phyloP scores from a whole-genome alignment of 2,329 filamentous ascomycete genomes.

The Myriosclerotinia scirpicola region DNA sequence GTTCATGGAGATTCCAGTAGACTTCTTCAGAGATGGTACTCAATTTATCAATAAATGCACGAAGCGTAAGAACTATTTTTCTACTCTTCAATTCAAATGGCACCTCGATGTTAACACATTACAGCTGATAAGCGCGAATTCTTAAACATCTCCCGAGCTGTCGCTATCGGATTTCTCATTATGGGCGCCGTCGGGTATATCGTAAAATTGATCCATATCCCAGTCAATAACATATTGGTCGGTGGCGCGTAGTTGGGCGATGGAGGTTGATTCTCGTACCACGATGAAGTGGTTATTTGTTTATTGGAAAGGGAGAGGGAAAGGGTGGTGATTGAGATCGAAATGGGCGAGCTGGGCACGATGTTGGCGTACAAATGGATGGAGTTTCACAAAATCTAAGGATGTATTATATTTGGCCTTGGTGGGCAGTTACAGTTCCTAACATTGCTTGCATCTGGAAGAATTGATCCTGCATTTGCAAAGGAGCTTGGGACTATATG shows the following conservation, averaged over 20 bases:
- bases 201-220: slow-evolving; percentile 54
- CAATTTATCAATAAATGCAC: slow-evolving; percentile 48
- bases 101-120: not conserved
- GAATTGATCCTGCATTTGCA: slow-evolving; percentile 6
- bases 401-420: slow-evolving; percentile 24
- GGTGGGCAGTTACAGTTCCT: slow-evolving; percentile 13
- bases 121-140: slow-evolving; percentile 44
- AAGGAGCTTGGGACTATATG: not conserved
- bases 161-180: slow-evolving; percentile 53
- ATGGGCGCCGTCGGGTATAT: slow-evolving; percentile 55
- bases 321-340: not conserved
- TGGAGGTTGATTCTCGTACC: not conserved
- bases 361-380: slow-evolving; percentile 19
- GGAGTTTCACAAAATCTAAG: slow-evolving; percentile 21
- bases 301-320: not conserved
- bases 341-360: slow-evolving; percentile 6
- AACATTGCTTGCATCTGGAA: slow-evolving; percentile 6
- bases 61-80: slow-evolving; percentile 44
- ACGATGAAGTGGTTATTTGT: not conserved
- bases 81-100: not conserved
- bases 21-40: slow-evolving; percentile 48
- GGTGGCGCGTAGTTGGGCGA: slow-evolving; percentile 40
- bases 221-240: slow-evolving; percentile 55
- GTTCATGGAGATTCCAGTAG: slow-evolving; percentile 53
- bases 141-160: slow-evolving; percentile 51